Evolutionary conservation across 768 basidiomycete species (phyloP), one percentile per base, ranked within the genome.

Genomic region (Boletales sp.): DNA sequence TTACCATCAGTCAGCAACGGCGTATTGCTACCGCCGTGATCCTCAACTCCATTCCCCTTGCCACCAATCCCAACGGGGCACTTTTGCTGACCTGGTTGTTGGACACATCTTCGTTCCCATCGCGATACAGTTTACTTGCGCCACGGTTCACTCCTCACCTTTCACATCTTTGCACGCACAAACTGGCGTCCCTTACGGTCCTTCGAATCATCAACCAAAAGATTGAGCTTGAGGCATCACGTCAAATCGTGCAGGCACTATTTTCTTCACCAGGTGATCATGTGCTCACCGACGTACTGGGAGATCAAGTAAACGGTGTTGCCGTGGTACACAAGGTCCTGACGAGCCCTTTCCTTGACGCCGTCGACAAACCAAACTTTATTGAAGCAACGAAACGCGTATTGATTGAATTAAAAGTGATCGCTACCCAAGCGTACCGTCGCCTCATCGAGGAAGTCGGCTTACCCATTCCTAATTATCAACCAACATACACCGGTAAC

Each of bases 21-120:
- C 91, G 94, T 32, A 87, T 97, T 57, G 94, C 94, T 10, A 90
- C 92, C 9, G 88, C 94, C 17, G 76, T 99, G 67, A 90, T 98
- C 55, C 78, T 98, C 60, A 98, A 99, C 74, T 95, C 94, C 7
- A 96, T 98, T 49, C 94, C 95, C 30, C 78, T 99, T 51, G 94
- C 94, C 14, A 98, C 95, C 15, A 97, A 96, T 65, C 93, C 95
- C 10, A 99, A 99, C 61, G 96, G 96, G 48, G 94, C 96, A 1
- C 76, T 99, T 44, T 74, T 98, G 49, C 73, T 99, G 48, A 98
- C 94, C 12, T 99, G 96, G 96, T 78, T 99, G 41, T 81, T 98
- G 54, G 96, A 99, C 64, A 87, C 90, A 1, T 96, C 94, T 41
- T 84, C 84, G 55, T 90, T 99, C 75, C 90, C 91, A 2, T 94